Evolutionary conservation across 176 grass and related monocot genomes (phyloP), one percentile per base, ranked within the genome.

Genomic region (Cenchrus fungigraminus): DNA sequence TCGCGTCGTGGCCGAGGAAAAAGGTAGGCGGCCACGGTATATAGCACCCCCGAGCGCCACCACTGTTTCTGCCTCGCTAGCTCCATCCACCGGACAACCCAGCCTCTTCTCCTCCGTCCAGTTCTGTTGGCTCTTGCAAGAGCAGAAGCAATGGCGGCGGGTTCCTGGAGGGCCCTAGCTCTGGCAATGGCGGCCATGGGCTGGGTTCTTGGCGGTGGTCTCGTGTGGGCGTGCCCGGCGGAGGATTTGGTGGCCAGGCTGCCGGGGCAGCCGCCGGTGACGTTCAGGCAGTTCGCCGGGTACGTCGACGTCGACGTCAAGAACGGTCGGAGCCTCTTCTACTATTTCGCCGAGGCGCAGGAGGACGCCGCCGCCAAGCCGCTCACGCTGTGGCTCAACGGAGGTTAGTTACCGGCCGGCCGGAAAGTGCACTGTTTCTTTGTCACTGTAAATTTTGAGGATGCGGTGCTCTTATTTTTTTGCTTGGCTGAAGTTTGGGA

Each of bases 301-400:
- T 96, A 99, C 79, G 88, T 99, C 1, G 90, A 96, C 52, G 94
- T 99, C 9, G 91, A 99, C 69, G 78, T 40, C 42, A 79, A 86
- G 71, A 83, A 90, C 14, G 97, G 97, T 40, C 82, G 90, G 88
- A 96, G 91, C 52, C 97, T 99, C 72, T 99, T 96, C 92, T 99
- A 99, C 89, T 99, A 99, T 88, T 99, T 99, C 71, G 44, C 84
- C 22, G 93, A 99, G 88, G 91, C 97, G 37, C 88, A 91, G 78
- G 51, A 57, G 61, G 84, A 71, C 65, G 86, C 97, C 60, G 51
- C 84, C 71, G 73, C 17, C 78, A 96, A 96, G 84, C 97, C 97
- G 66, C 97, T 99, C 81, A 88, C 97, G 12, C 91, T 99, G 6
- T 99, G 97, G 97, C 91, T 99, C 75, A 99, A 99, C 61, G 97